Conservation (phyloP, 2,329 filamentous ascomycete species). For the Calonectria honghensis region DNA sequence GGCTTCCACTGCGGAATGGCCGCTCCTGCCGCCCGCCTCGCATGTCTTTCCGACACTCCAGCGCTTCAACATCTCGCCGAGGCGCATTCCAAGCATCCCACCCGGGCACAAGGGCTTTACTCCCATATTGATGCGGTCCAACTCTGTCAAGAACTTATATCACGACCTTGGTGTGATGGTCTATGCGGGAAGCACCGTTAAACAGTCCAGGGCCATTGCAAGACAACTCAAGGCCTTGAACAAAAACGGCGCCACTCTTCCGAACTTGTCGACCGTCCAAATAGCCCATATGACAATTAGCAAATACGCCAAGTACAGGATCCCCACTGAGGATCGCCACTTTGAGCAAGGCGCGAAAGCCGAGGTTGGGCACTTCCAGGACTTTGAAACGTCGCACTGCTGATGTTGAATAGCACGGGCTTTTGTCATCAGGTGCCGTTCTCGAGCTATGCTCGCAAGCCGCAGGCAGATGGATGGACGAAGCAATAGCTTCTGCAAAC, state of each 20-base stretch:
- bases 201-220: constrained; percentile 51
- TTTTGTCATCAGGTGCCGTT: constrained; percentile 23
- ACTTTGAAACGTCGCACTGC: neutral
- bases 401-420: constrained; percentile 14
- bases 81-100: constrained; percentile 26
- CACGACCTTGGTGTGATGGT: constrained; percentile 59
- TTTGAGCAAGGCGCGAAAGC: neutral
- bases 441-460: constrained; percentile 23
- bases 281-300: neutral
- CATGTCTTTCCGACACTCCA: constrained; percentile 43
- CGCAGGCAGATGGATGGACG: constrained; percentile 20
- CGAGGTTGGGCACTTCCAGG: constrained; percentile 15
- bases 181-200: constrained; percentile 53
- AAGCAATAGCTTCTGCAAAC: neutral
- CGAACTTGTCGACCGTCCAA: neutral
- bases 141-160: constrained; percentile 50
- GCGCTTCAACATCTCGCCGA: constrained; percentile 49
- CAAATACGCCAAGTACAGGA: constrained; percentile 40
- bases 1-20: neutral
- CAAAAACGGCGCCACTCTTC: constrained; percentile 19
- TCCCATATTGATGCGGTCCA: neutral
- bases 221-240: constrained; percentile 46
- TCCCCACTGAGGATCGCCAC: constrained; percentile 41
- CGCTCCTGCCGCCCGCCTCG: neutral
- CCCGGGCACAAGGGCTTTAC: constrained; percentile 12